Evolutionary conservation across 148 eudicot species (phyloP), one percentile per base, ranked within the genome.

Genomic region (Cornus controversa): DNA sequence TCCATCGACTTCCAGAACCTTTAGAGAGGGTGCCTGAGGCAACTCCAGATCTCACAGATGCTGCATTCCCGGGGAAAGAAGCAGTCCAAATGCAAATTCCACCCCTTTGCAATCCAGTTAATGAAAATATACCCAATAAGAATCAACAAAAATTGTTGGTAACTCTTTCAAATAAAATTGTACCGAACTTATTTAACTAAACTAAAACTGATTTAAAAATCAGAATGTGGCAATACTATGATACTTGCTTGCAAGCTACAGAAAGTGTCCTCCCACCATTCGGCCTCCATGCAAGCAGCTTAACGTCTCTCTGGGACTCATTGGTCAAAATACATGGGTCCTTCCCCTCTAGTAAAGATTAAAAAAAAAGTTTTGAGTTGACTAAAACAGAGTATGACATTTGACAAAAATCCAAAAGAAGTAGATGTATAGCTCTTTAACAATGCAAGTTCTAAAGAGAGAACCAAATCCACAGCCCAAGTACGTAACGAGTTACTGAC

Each of bases 11-110:
- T 40, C 91, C 93, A 76, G 97, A 80, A 65, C 98, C 91, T 78
- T 91, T 90, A 23, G 94, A 90, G 77, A 92, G 89, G 76, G 91
- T 83, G 67, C 95, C 88, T 69, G 93, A 86, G 76, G 89, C 66
- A 84, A 87, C 90, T 75, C 98, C 97, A 72, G 91, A 87, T 87
- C 99, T 89, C 75, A 96, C 98, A 74, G 92, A 87, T 63, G 97
- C 97, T 47, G 90, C 82, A 81, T 96, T 93, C 22, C 98, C 99
- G 71, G 99, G 97, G 83, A 83, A 90, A 80, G 96, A 91, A 86
- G 98, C 99, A 75, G 97, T 84, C 98, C 98, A 96, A 71, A 96
- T 77, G 87, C 97, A 96, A 68, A 96, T 90, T 60, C 99, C 97
- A 77, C 96, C 99, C 90, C 99, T 96, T 60, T 64, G 15, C 67